phyloP scores from a whole-genome alignment of 2,329 filamentous ascomycete species.

The Curvularia eragrostidis region DNA sequence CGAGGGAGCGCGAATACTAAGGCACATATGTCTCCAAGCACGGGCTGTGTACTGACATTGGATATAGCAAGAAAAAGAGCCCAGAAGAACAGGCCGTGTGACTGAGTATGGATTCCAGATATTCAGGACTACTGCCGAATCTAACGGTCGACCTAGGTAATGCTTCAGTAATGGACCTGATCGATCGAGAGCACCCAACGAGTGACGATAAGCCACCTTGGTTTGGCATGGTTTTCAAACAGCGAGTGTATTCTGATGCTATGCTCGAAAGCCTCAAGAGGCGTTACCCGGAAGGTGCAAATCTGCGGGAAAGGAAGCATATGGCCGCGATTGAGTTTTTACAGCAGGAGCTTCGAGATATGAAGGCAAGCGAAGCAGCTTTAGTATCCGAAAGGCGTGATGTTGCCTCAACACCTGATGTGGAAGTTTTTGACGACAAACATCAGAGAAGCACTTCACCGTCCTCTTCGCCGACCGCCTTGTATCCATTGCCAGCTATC shows the following conservation, averaged over 20 bases:
- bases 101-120: not conserved
- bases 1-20: not conserved
- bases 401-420: not conserved
- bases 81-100: not conserved
- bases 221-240: conserved; percentile 33
- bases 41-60: not conserved
- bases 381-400: not conserved
- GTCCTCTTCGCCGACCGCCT: not conserved
- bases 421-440: not conserved
- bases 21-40: not conserved
- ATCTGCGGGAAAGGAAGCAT: conserved; percentile 35
- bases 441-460: conserved; percentile 4
- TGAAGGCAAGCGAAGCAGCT: conserved; percentile 17
- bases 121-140: not conserved
- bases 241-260: conserved; percentile 34
- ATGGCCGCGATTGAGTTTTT: conserved; percentile 40
- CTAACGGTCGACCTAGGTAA: not conserved
- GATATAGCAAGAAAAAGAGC: not conserved
- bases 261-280: conserved; percentile 31
- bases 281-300: conserved; percentile 28
- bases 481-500: not conserved
- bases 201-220: conserved; percentile 37
- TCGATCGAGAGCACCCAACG: conserved; percentile 25
- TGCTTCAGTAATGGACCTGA: conserved; percentile 17
- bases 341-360: conserved; percentile 27